Evolutionary conservation across 2,329 filamentous ascomycete species (phyloP).

Genomic region (Fusarium staphyleae): DNA sequence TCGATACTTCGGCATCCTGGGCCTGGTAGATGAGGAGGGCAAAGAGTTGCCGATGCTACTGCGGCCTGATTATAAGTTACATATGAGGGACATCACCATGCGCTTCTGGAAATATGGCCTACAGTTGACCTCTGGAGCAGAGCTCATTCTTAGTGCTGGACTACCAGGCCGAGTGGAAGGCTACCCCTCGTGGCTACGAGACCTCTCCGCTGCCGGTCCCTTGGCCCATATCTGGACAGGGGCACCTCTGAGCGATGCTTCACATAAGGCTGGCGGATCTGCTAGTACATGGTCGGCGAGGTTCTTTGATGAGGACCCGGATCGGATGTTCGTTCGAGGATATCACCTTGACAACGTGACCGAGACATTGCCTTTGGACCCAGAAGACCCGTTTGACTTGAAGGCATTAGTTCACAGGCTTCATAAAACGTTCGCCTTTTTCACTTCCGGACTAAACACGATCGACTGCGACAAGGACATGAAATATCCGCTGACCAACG

Average conservation of each 20-base stretch:
- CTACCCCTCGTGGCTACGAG: slow-evolving; percentile 12
- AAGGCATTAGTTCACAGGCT: accelerated
- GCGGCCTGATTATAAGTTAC: background rate
- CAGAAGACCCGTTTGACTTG: accelerated
- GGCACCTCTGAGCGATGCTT: background rate
- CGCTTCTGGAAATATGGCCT: slow-evolving; percentile 9
- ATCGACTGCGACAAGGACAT: accelerated
- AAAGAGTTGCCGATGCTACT: background rate
- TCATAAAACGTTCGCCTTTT: background rate
- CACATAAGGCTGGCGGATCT: background rate
- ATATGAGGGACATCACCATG: slow-evolving; percentile 2
- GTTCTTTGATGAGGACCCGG: background rate
- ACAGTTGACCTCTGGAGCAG: background rate
- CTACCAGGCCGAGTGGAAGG: background rate
- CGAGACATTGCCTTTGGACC: background rate
- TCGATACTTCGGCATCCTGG: slow-evolving; percentile 13
- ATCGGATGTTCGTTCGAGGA: background rate
- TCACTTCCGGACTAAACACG: background rate
- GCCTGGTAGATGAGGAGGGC: background rate
- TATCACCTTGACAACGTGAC: background rate
- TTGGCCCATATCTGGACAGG: background rate
- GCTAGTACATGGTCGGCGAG: background rate
- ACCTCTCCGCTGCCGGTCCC: background rate
- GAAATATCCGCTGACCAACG: background rate
- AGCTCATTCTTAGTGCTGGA: background rate